Evolutionary conservation across 2,329 filamentous ascomycete species (phyloP).

Genomic region (Paecilomyces dactylethromorphus): DNA sequence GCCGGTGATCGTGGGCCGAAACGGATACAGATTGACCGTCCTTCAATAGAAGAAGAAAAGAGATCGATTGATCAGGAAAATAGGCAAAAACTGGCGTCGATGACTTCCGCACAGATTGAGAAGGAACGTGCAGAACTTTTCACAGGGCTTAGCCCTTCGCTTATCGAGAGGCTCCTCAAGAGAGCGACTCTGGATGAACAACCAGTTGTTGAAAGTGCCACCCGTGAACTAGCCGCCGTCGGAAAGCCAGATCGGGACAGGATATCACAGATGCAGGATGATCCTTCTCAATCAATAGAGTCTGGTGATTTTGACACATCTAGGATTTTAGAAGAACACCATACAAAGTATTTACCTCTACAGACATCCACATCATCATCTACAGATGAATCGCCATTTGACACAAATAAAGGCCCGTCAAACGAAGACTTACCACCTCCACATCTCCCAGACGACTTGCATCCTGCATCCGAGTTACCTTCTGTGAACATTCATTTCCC

Average conservation of each 20-base stretch:
- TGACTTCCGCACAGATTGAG: conserved; percentile 78
- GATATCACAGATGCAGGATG: not conserved
- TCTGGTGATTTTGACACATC: conserved; percentile 22
- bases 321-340: conserved; percentile 6
- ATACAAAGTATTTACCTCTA: not conserved
- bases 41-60: conserved; percentile 53
- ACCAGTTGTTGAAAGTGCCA: not conserved
- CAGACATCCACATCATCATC: conserved; percentile 6
- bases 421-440: conserved; percentile 30
- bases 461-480: conserved; percentile 32
- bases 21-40: conserved; percentile 10
- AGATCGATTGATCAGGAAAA: conserved; percentile 79
- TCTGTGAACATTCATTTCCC: conserved; percentile 36
- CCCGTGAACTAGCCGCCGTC: not conserved
- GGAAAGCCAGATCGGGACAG: conserved; percentile 1
- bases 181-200: conserved; percentile 68
- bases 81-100: conserved; percentile 60
- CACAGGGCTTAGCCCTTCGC: conserved; percentile 63
- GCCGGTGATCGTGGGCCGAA: conserved; percentile 15
- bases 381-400: conserved; percentile 4
- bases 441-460: conserved; percentile 30
- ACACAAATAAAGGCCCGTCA: conserved; percentile 5
- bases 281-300: conserved; percentile 12
- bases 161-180: conserved; percentile 70
- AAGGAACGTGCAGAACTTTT: conserved; percentile 75